Evolutionary conservation across 2,329 filamentous ascomycete species (phyloP).

Genomic region (Diaporthe batatas): DNA sequence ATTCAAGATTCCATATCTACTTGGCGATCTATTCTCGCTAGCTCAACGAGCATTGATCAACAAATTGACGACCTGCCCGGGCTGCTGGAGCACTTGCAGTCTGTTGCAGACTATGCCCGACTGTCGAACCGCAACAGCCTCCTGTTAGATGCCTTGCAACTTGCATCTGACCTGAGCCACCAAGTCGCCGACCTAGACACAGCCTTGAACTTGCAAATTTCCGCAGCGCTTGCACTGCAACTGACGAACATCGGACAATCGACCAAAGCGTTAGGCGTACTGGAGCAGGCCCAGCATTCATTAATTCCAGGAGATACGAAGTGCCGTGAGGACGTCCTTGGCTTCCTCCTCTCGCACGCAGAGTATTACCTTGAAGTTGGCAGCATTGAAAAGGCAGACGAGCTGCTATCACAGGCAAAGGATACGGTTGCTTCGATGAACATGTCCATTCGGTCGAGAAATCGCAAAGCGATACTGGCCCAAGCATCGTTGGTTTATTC

Average conservation of each 20-base stretch:
- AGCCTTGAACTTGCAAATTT: slow-evolving; percentile 37
- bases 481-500: slow-evolving; percentile 76
- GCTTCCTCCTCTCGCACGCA: slow-evolving; percentile 77
- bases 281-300: slow-evolving; percentile 52
- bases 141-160: slow-evolving; percentile 61
- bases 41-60: slow-evolving; percentile 57
- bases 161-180: slow-evolving; percentile 59
- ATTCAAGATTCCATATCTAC: slow-evolving; percentile 54
- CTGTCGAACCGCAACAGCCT: slow-evolving; percentile 64
- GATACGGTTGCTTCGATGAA: slow-evolving; percentile 45
- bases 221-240: slow-evolving; percentile 63
- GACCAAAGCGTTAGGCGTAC: slow-evolving; percentile 61
- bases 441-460: slow-evolving; percentile 50
- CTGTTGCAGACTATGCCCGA: slow-evolving; percentile 64
- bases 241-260: slow-evolving; percentile 67
- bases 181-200: slow-evolving; percentile 43
- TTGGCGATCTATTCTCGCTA: slow-evolving; percentile 60
- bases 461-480: slow-evolving; percentile 65
- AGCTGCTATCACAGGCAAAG: slow-evolving; percentile 57
- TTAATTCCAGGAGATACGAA: slow-evolving; percentile 36
- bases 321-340: slow-evolving; percentile 57
- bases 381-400: slow-evolving; percentile 71
- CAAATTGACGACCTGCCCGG: slow-evolving; percentile 64
- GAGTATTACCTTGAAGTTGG: slow-evolving; percentile 81
- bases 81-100: slow-evolving; percentile 64